Base-by-base conservation (phyloP, 225 moss, liverwort and hornwort species). In the Takakia lepidozioides region DNA sequence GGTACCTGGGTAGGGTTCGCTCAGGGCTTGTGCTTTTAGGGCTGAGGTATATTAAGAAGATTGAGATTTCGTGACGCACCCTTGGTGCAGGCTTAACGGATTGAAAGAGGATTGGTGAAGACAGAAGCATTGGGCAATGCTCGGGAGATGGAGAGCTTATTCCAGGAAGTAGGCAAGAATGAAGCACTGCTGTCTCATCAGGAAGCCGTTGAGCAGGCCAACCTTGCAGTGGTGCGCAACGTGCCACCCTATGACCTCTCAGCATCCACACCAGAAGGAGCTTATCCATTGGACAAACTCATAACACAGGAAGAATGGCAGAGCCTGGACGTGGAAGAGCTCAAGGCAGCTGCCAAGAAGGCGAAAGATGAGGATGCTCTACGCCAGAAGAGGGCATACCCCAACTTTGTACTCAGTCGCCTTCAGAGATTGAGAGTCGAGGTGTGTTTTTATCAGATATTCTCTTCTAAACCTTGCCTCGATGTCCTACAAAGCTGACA, bases 121-220 rank as follows among this genome's bases (percentile, higher is more conserved):
- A 91, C 85, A 65, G 75, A 85, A n/a, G 72, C 84, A 20, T 38
- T 91, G 28, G 91, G 81, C 59, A 83, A 91, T 55, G 64, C 82
- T 11, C 67, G 57, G 16, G 85, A 67, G 1, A 78, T 98, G 65
- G 85, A 87, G 59, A 60, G 37, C 42, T 46, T 91, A 38, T 91
- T 98, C 48, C 73, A 83, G 58, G 85, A 83, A 56, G 98, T 87
- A 41, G 91, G 91, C 55, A 66, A 73, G 43, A 91, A 85, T 40
- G 85, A 83, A 41, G 58, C 48, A 30, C 63, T 87, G 22, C 64
- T 98, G 18, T 74, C 82, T 8, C 72, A 54, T 45, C 76, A 74
- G 63, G 78, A 98, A 71, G 85, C 81, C 21, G 50, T 91, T 66
- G 58, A 74, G 56, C 71, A 72, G 53, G 87, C 79, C 19, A 91